These are phyloP conservation scores for Porphyra umbilicalis DNA, from an alignment of 31 red algal species.

Conservation along the genomic window DNA sequence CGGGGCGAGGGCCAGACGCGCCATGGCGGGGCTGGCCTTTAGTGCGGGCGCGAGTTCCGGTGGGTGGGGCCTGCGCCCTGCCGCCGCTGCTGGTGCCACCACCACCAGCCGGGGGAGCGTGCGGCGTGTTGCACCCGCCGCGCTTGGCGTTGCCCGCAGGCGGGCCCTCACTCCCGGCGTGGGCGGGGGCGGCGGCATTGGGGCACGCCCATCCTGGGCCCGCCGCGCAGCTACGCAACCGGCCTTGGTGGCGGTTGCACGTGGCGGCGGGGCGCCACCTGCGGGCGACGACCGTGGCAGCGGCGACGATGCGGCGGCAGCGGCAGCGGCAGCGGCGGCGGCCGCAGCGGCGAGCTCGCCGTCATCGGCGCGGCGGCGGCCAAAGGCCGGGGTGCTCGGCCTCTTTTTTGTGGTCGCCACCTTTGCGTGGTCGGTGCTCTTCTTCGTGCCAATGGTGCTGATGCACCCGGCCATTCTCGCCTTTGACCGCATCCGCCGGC, in stretches of 20 bases:
- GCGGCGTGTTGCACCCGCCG: no score
- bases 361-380: neutral
- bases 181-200: no score
- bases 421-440: conserved; percentile 52
- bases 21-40: neutral
- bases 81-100: neutral
- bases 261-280: neutral
- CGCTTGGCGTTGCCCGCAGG: no score
- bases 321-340: neutral
- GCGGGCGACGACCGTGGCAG: neutral
- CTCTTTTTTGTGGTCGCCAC: conserved; percentile 64
- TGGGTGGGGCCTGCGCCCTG: neutral
- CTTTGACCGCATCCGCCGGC: conserved; percentile 46
- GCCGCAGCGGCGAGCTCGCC: neutral
- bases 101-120: neutral
- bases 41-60: neutral
- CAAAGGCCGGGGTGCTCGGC: conserved; percentile 18
- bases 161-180: no score
- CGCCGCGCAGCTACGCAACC: no score
- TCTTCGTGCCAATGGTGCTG: conserved; percentile 60
- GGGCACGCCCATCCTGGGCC: no score
- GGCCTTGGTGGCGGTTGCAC: neutral
- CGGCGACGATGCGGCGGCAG: neutral
- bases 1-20: no score
- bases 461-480: conserved; percentile 55